Conservation (phyloP, 2,329 filamentous ascomycete species). For the Talaromyces sp. region DNA sequence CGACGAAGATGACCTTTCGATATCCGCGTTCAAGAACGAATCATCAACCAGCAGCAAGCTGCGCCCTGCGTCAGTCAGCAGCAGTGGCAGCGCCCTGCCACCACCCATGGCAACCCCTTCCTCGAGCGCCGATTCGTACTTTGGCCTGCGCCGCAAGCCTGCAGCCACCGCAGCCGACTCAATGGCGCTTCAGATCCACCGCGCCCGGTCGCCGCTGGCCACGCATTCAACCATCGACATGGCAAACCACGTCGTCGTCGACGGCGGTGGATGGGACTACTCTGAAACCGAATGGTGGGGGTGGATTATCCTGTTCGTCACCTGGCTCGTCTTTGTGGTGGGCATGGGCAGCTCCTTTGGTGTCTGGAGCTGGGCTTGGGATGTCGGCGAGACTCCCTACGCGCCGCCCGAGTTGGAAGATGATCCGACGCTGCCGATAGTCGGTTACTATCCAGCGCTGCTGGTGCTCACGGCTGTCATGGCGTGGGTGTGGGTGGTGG, state of each 20-base stretch:
- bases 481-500: slow-evolving; percentile 98
- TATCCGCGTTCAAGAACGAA: slow-evolving; percentile 46
- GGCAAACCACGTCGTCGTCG: slow-evolving; percentile 20
- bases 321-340: slow-evolving; percentile 92
- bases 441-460: slow-evolving; percentile 92
- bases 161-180: slow-evolving; percentile 22
- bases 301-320: slow-evolving; percentile 84
- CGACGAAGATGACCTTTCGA: slow-evolving; percentile 71
- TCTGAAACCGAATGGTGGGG: slow-evolving; percentile 97
- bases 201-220: slow-evolving; percentile 34
- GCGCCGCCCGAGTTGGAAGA: slow-evolving; percentile 93
- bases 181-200: slow-evolving; percentile 22
- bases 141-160: slow-evolving; percentile 32
- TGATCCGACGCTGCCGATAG: slow-evolving; percentile 88
- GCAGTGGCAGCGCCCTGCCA: slow-evolving; percentile 13
- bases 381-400: slow-evolving; percentile 92
- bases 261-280: slow-evolving; percentile 66
- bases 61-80: slow-evolving; percentile 15
- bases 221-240: slow-evolving; percentile 27
- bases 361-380: slow-evolving; percentile 98
- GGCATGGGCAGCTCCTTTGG: slow-evolving; percentile 95
- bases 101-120: slow-evolving; percentile 38
- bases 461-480: slow-evolving; percentile 92
- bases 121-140: slow-evolving; percentile 62
- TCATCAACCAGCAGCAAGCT: slow-evolving; percentile 6